Conservation (phyloP, 2,329 filamentous ascomycete genomes). For the Talaromyces sp. region DNA sequence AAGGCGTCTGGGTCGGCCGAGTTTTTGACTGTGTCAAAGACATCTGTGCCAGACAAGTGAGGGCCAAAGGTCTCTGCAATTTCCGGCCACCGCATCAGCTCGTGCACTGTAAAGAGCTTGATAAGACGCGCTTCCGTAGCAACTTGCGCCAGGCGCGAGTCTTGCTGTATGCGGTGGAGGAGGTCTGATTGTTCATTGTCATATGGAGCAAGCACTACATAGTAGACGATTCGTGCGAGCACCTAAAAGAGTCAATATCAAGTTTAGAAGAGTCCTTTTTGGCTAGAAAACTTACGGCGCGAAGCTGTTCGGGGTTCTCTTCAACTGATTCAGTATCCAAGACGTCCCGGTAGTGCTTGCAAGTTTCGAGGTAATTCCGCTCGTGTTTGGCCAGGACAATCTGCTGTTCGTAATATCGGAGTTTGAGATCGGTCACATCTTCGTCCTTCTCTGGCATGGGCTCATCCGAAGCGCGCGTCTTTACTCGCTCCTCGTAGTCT, state of each 20-base stretch:
- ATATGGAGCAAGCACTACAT: constrained; percentile 90
- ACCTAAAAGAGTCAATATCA: constrained; percentile 50
- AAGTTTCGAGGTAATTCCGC: constrained; percentile 92
- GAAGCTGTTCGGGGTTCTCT: constrained; percentile 79
- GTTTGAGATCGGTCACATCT: constrained; percentile 93
- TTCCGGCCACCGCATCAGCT: constrained; percentile 97
- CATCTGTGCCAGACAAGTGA: constrained; percentile 81
- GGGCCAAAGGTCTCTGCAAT: constrained; percentile 84
- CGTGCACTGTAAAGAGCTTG: constrained; percentile 89
- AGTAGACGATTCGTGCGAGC: constrained; percentile 94
- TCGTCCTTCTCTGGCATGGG: constrained; percentile 72
- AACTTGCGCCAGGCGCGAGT: constrained; percentile 74
- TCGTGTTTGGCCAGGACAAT: constrained; percentile 95
- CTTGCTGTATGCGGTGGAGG: constrained; percentile 84
- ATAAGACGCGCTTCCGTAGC: constrained; percentile 78
- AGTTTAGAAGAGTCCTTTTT: background rate
- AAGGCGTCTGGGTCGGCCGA: constrained; percentile 74
- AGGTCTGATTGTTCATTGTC: constrained; percentile 99
- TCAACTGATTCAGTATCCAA: constrained; percentile 94
- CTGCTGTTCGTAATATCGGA: constrained; percentile 95
- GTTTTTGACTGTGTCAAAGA: constrained; percentile 67
- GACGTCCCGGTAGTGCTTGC: constrained; percentile 97
- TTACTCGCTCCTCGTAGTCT: constrained; percentile 71
- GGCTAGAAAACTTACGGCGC: constrained; percentile 58
- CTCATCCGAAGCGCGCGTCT: constrained; percentile 71